Evolutionary conservation across 371 early-diverging fungal genomes (phyloP).

Genomic region (Mucor indicus): DNA sequence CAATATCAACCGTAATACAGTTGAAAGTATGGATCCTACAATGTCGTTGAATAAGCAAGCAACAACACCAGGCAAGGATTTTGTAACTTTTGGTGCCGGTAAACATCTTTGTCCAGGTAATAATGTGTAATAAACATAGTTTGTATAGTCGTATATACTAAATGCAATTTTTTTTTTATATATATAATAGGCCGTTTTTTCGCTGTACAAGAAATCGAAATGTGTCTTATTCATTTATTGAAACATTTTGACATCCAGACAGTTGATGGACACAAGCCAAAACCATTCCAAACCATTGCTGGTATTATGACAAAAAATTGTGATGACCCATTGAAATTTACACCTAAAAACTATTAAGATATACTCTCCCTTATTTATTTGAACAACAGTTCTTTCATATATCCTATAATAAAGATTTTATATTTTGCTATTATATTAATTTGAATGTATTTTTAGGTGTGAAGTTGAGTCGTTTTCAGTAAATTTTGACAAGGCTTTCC

Average conservation of each 20-base stretch:
- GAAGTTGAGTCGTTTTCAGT: too few species aligned
- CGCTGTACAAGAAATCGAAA: conserved; percentile 48
- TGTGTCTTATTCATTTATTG: conserved; percentile 23
- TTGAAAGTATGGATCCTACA: conserved; percentile 30
- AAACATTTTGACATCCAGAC: conserved; percentile 21
- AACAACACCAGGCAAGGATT: conserved; percentile 24
- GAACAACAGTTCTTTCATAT: too few species aligned
- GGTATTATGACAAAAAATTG: conserved; percentile 11
- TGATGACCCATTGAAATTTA: conserved; percentile 26
- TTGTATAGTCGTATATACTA: neutral
- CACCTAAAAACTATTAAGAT: conserved; percentile 6
- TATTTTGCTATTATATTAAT: too few species aligned
- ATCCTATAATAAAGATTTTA: too few species aligned
- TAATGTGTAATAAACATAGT: neutral
- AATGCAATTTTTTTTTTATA: too few species aligned
- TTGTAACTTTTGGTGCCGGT: conserved; percentile 35
- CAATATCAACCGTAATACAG: conserved; percentile 3
- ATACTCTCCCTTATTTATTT: too few species aligned
- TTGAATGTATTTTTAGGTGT: too few species aligned
- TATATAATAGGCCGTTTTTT: conserved; percentile 54
- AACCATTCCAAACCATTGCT: conserved; percentile 15
- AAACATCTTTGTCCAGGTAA: conserved; percentile 33
- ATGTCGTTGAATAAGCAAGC: conserved; percentile 13
- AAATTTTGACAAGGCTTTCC: too few species aligned
- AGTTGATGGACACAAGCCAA: conserved; percentile 13